Evolutionary conservation across 2,329 filamentous ascomycete genomes (phyloP), one percentile per base, ranked within the genome.

Genomic region (Trichocomaceae sp.): DNA sequence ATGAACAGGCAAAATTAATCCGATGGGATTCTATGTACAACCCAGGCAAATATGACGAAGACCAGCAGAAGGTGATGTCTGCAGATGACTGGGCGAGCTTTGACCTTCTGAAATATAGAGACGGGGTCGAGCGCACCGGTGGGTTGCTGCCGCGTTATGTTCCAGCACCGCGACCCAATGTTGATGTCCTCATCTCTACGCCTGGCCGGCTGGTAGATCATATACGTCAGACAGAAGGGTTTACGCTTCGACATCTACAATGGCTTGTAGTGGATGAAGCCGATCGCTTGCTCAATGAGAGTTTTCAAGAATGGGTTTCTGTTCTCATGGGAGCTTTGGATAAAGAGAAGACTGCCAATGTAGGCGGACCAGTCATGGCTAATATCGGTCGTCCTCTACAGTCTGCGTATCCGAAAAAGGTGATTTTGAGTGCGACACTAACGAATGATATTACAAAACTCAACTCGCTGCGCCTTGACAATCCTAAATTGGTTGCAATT

Each of bases 231-330:
- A 97, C 92, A 0, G 82, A 83, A 2, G 90, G 90, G 0, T 96
- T 97, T 68, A 82, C 79, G 0, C 77, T 97, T 20, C 82, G 87
- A 55, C 80, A 87, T 66, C 77, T 96, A 4, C 83, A 88, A 58
- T 97, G 91, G 90, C 77, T 97, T 0, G 83, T 96, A 2, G 87
- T 96, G 46, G 92, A 97, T 64, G 92, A 97, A 72, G 93, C 92
- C 10, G 92, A 97, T 70, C 90, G 93, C 66, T 76, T 97, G 12
- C 80, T 97, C 5, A 87, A 91, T 44, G 89, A 97, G 69, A 91
- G 87, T 64, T 96, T 93, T 70, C 91, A 96, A 67, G 87, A 92
- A 64, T 96, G 91, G 91, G 77, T 95, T 2, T 82, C 84, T 41
- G 74, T 85, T 0, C 82, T 93, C 6, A 85, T 89, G 63, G 69